Percentiles rank a stretch among this genome's conserved stretches.
phyloP scores from a whole-genome alignment of 1,139 yeast genomes.

The Schwanniomyces etchellsii region DNA sequence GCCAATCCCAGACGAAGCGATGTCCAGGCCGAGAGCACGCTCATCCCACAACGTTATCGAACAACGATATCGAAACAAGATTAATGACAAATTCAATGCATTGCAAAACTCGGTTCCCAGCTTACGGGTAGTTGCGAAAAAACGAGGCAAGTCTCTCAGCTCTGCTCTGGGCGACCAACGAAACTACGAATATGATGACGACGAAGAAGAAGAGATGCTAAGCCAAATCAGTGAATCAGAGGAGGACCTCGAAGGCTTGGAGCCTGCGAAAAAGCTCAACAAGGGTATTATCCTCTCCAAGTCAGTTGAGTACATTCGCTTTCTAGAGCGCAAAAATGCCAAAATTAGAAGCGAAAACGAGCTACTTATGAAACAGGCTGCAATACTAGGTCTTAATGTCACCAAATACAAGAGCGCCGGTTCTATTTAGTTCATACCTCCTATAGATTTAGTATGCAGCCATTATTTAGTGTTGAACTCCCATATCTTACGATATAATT shows the following conservation, averaged over 20 bases:
- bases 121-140: constrained; percentile 25
- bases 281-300: constrained; percentile 42
- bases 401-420: no score
- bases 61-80: constrained; percentile 41
- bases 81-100: constrained; percentile 38
- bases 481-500: constrained; percentile 2
- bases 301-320: constrained; percentile 40
- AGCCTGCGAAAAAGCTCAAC: constrained; percentile 40
- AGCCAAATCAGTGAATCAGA: constrained; percentile 8
- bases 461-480: no score
- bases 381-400: constrained; percentile 17
- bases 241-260: constrained; percentile 36
- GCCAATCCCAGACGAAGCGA: neutral
- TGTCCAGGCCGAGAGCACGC: constrained; percentile 10
- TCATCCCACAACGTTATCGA: constrained; percentile 43
- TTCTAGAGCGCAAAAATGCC: constrained; percentile 34
- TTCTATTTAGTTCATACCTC: no score
- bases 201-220: constrained; percentile 9
- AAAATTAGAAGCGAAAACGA: constrained; percentile 30
- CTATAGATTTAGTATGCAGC: no score
- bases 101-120: constrained; percentile 40
- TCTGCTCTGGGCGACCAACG: neutral
- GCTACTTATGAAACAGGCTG: constrained; percentile 23
- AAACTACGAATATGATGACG: constrained; percentile 9
- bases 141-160: constrained; percentile 3